Conservation (phyloP, 345 rosid genomes). For the Eucalyptus shirleyi region DNA sequence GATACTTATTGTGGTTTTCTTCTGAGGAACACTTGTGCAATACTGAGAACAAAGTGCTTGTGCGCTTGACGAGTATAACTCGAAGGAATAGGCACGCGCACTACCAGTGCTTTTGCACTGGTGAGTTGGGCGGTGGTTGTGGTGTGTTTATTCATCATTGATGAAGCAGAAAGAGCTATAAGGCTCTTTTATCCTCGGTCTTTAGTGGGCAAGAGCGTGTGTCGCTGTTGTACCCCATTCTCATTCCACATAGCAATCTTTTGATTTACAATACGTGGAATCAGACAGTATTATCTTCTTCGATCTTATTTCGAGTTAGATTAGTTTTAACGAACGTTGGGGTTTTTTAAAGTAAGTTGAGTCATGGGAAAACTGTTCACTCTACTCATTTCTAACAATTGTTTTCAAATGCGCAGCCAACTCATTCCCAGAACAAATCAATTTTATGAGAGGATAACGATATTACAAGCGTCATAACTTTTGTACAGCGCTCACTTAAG, state of each 20-base stretch:
- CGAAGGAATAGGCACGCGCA: not conserved
- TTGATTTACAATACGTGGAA: not conserved
- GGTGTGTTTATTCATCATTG: not conserved
- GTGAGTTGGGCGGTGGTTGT: not conserved
- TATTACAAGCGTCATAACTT: rapidly evolving
- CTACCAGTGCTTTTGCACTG: not conserved
- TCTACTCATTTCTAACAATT: not conserved
- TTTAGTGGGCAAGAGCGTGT: not conserved
- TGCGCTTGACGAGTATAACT: not conserved
- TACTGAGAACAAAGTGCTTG: not conserved
- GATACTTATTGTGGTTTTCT: not conserved
- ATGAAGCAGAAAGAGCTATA: not conserved
- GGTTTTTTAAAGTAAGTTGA: not conserved
- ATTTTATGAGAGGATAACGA: not conserved
- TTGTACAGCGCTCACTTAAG: rapidly evolving
- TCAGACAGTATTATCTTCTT: not conserved
- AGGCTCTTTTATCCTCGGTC: not conserved
- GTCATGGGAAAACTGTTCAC: not conserved
- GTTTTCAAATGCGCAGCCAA: not conserved
- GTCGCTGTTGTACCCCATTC: not conserved
- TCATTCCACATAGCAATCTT: not conserved
- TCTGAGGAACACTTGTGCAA: not conserved
- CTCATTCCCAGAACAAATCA: not conserved
- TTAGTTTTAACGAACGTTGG: not conserved
- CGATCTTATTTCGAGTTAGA: not conserved